Conservation (phyloP, 352 stramenopile species). For the Phytopythium chamaehyphon region DNA sequence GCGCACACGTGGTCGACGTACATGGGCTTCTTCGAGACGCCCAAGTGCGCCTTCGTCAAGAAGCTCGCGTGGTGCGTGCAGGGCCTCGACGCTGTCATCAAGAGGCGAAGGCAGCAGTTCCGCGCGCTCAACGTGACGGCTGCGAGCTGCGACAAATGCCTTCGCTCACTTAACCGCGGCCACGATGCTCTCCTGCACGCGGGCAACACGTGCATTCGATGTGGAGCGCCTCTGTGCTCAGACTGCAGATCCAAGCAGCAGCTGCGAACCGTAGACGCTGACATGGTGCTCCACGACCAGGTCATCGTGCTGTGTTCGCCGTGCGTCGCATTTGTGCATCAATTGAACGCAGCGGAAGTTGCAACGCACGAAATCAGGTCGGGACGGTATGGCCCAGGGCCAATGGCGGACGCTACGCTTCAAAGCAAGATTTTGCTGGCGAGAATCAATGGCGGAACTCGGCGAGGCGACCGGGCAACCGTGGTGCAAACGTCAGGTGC, state of each 20-base stretch:
- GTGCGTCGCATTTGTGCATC: constrained; percentile 22
- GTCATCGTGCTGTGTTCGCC: constrained; percentile 17
- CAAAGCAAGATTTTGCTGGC: not conserved
- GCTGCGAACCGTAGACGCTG: constrained; percentile 18
- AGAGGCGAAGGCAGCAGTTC: not conserved
- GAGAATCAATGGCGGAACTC: not conserved
- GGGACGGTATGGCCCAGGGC: not conserved
- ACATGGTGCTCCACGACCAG: constrained; percentile 22
- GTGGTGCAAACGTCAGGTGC: too few species aligned
- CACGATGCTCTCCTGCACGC: constrained; percentile 1
- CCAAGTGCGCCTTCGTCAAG: constrained; percentile 36
- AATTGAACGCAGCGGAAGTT: constrained; percentile 22
- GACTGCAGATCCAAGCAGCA: constrained; percentile 11
- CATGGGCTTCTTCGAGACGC: constrained; percentile 1
- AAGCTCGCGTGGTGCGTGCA: constrained; percentile 23
- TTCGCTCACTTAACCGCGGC: constrained; percentile 14
- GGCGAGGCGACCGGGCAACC: too few species aligned
- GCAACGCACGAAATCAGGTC: constrained; percentile 22
- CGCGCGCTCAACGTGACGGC: not conserved
- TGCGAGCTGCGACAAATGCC: constrained; percentile 13
- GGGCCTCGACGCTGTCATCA: not conserved
- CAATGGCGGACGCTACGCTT: not conserved
- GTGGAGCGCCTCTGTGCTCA: constrained; percentile 27
- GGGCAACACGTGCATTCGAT: constrained; percentile 16
- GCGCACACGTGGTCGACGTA: constrained; percentile 10